Base-by-base conservation (phyloP, 768 basidiomycete species). In the Naematelia encephala region DNA sequence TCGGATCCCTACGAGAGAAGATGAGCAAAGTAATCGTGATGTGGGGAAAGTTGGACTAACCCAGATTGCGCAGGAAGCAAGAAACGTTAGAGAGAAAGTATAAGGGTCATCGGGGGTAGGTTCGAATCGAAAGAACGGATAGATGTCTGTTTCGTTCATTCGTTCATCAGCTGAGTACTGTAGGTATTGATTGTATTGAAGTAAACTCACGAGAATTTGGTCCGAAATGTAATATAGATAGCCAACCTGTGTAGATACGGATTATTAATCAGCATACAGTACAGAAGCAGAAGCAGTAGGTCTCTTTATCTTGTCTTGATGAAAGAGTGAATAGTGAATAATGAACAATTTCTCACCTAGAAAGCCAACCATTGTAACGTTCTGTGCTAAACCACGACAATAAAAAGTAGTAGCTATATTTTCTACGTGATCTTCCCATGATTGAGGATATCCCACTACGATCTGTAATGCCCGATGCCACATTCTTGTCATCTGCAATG, bases 61-160 rank as follows among this genome's bases (percentile, higher is more conserved):
- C 77, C 77, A 78, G 45, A 81, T 78, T 45, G 77, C 72, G 19
- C 71, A 65, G 16, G 78, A 79, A 3, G 80, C 79, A 13, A 69
- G 67, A 47, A 79, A 76, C 0, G 80, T 81, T 50, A 80, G 64
- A 11, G 73, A 67, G 58, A 79, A 81, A 2, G 78, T 81, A 66
- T 81, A 81, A 1, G 79, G 79, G 55, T 80, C 79, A 42, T 75
- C 74, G 3, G 68, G 66, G 2, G 70, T 69, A 1, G 67, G 67
- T 13, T 66, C 66, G 59, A 81, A 79, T 11, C 69, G 56, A 70
- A 81, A 81, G 77, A 79, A 80, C 2, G 80, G 79, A 62, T 80
- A 81, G 54, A 80, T 72, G 26, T 73, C 68, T 64, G 62, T 16
- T 45, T 21, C 19, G 26, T 49, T 22, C 29, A 21, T 39, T 10